Conservation (phyloP, 2,329 filamentous ascomycete species). For the Pleomassaria siparia region DNA sequence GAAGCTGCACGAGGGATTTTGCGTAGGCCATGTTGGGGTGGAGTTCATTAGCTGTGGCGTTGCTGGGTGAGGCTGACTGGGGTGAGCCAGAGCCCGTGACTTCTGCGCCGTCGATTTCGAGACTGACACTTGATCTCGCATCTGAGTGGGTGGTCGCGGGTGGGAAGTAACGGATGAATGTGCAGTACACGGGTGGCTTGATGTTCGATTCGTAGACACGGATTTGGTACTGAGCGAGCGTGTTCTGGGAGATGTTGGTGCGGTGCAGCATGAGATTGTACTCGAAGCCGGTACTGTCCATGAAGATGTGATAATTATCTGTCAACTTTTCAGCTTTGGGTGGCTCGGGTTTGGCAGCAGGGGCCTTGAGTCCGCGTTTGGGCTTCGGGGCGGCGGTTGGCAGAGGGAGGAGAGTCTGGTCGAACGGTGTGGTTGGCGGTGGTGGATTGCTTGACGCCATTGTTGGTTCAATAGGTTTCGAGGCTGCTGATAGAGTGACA, state of each 20-base stretch:
- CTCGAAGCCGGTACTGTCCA: conserved; percentile 62
- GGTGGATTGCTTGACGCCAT: neutral
- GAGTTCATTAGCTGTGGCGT: too few species aligned
- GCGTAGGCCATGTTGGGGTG: conserved; percentile 8
- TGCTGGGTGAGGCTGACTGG: too few species aligned
- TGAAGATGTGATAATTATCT: conserved; percentile 62
- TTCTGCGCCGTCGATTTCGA: neutral
- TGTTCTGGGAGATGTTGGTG: conserved; percentile 48
- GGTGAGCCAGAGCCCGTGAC: too few species aligned
- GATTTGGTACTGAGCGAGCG: conserved; percentile 56
- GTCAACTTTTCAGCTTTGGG: conserved; percentile 48
- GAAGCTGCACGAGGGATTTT: conserved; percentile 17
- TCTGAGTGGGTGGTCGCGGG: conserved; percentile 4
- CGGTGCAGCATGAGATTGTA: conserved; percentile 66
- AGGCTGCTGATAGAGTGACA: too few species aligned
- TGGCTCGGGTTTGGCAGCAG: conserved; percentile 9
- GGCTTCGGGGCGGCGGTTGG: neutral
- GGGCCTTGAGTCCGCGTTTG: conserved; percentile 7
- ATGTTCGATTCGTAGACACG: conserved; percentile 37
- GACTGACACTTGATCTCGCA: neutral
- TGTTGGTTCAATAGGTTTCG: neutral
- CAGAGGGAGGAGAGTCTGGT: neutral
- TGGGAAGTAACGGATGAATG: conserved; percentile 28
- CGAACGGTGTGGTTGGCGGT: neutral
- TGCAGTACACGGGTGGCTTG: conserved; percentile 34